Evolutionary conservation across 1,284 basidiomycete genomes (phyloP), one percentile per base, ranked within the genome.

Genomic region (Malassezia arunalokei): DNA sequence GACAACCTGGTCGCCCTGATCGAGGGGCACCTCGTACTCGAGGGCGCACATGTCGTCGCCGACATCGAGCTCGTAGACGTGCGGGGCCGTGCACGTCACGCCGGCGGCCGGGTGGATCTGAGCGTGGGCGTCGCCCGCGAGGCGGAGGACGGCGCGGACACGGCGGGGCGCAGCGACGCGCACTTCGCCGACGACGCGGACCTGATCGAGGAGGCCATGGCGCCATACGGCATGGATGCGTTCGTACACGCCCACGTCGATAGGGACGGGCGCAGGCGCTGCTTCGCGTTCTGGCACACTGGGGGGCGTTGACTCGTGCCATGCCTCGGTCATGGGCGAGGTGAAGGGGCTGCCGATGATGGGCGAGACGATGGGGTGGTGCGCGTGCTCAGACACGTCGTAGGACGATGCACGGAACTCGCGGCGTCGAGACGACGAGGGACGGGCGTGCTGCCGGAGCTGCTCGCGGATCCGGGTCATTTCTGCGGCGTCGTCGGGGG

Each of bases 21-120:
- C 64, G 9, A 77, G 64, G 48, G 76, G 72, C 15, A 79, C 72
- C 48, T 79, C 76, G 57, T 80, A 80, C 62, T 77, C 77, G 67
- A 80, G 75, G 27, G 78, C 63, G 32, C 76, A 60, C 33, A 42
- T 8, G 47, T 43, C 7, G 35, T 49, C 27, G 32, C 30, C 43
- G 20, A 76, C 53, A 51, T 79, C 74, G 38, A 79, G 62, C 43
- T 73, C 64, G 58, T 77, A 80, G 56, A 78, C 77, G 24, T 78
- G 77, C 8, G 67, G 57, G 1, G 17, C 49, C 17, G 74, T 75
- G 3, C 73, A 67, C 17, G 35, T 68, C 55, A 9, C 79, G 66
- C 62, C 75, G 78, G 32, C 4, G 3, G 73, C 73, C 27, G 78
- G 76, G 60, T 79, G 79, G 7, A 78, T 78, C 6, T 76, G 76